Percentiles rank a stretch among this genome's conserved stretches.
Conservation (phyloP, 2,329 filamentous ascomycete genomes). For the Phialophora macrospora region DNA sequence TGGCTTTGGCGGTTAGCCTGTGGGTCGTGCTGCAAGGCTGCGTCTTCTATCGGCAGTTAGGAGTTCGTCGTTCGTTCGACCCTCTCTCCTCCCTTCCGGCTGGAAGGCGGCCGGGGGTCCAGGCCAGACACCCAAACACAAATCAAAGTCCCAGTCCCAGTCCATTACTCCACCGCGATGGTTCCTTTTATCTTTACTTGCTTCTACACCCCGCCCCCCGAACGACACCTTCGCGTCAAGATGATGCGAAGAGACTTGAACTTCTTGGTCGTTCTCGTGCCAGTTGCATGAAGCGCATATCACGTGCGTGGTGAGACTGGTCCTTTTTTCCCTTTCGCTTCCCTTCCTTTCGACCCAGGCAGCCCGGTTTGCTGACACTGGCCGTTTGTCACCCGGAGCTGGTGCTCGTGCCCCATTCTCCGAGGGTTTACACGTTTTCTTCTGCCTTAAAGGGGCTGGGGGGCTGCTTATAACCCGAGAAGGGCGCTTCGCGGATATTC, state of each 20-base stretch:
- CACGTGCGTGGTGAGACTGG: neutral
- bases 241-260: neutral
- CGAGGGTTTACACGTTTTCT: neutral
- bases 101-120: neutral
- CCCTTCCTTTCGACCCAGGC: neutral
- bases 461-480: neutral
- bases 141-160: neutral
- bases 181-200: neutral
- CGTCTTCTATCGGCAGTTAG: neutral
- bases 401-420: neutral
- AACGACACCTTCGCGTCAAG: neutral
- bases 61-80: neutral
- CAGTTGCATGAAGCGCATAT: neutral
- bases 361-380: neutral
- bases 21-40: constrained; percentile 4
- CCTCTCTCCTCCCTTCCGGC: neutral
- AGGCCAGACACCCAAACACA: neutral
- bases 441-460: neutral
- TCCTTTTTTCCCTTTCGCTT: neutral
- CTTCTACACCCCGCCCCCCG: neutral
- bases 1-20: neutral
- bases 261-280: neutral
- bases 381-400: neutral
- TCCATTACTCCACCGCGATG: neutral
- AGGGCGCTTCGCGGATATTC: neutral